Base-by-base conservation (phyloP, 2,329 filamentous ascomycete genomes). In the Monosporascus sp. region DNA sequence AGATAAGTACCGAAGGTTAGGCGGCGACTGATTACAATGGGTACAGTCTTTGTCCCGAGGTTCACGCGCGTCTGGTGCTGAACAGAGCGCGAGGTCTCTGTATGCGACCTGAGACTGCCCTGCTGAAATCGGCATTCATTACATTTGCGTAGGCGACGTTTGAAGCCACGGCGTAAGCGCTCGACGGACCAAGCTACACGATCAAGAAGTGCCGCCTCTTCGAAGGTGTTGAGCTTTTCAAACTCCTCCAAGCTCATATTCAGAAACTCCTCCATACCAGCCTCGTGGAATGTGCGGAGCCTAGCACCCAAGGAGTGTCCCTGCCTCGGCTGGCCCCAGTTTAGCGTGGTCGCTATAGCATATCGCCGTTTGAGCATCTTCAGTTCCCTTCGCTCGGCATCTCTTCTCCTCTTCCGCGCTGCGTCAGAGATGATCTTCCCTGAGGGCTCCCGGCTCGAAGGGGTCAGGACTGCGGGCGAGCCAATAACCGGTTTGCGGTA, bases 111-210 rank as follows among this genome's bases (percentile, higher is more conserved):
- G 11, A 55, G 50, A 34, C 47, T 22, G 31, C 50, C 45, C 8
- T 34, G 31, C 48, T 46, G 37, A n/a, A 40, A 57, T 3, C 34
- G 50, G 38, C 55, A 59, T 27, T 57, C 55, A 37, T 53, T 57
- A 38, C 57, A 59, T 17, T 43, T 27, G 2, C 57, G 57, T 27
- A 50, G 50, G 45, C 38, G 49, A 11, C 57, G 55, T 22, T 48
- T 52, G 11, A 48, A 52, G 2, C 55, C 55, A 16, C 51, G 51
- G 14, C 47, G 31, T 17, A 48, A 22, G 3, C 22, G 19, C 38
- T 58, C 51, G 16, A 51, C 34, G 7, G 41, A 41, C n/a, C 26
- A 14, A 7, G 41, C 48, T 16, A 31, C 48, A 3, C 45, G 16
- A 26, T 48, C 49, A 14, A 54, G 41, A 5, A 54, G 41, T 19